Evolutionary conservation across 805 yeast species (phyloP).

Genomic region (Teunomyces pallodes): DNA sequence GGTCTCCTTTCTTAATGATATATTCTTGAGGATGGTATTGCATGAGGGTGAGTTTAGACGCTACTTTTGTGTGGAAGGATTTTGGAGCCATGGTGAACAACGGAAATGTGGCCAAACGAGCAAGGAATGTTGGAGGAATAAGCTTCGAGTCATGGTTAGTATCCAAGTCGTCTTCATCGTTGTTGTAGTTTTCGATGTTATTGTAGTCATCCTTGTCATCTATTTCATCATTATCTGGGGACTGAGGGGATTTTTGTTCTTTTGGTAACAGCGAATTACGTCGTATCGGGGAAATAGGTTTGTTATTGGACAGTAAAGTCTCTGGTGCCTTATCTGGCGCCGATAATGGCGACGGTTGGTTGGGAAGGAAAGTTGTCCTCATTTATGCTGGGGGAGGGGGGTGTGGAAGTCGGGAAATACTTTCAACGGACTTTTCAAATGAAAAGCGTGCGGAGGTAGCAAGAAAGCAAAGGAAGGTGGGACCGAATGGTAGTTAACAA

Average conservation of each 20-base stretch:
- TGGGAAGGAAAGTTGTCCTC: constrained; percentile 1
- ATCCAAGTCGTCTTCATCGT: constrained; percentile 9
- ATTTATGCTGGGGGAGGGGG: constrained; percentile 9
- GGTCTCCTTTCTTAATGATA: constrained; percentile 69
- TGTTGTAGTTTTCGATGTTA: constrained; percentile 7
- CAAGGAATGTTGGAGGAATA: constrained; percentile 56
- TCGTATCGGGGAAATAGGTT: not conserved
- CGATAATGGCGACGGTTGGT: not conserved
- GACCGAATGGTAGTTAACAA: not conserved
- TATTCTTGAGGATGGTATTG: constrained; percentile 68
- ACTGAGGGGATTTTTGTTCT: not conserved
- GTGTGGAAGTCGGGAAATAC: constrained; percentile 4
- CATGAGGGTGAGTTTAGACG: constrained; percentile 54
- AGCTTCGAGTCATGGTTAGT: constrained; percentile 9
- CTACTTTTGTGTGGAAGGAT: constrained; percentile 58
- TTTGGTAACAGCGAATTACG: constrained; percentile 4
- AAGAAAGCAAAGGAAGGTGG: not conserved
- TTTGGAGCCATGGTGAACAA: constrained; percentile 67
- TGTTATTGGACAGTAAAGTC: not conserved
- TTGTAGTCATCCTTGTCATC: constrained; percentile 13
- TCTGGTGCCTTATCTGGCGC: not conserved
- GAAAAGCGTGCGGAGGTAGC: not conserved
- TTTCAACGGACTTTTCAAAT: not conserved
- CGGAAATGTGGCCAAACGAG: constrained; percentile 55
- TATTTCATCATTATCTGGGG: constrained; percentile 3